These are phyloP conservation scores for Cyberlindnera euphorbiiphila DNA, from an alignment of 805 yeast genomes.

Conservation along the genomic window DNA sequence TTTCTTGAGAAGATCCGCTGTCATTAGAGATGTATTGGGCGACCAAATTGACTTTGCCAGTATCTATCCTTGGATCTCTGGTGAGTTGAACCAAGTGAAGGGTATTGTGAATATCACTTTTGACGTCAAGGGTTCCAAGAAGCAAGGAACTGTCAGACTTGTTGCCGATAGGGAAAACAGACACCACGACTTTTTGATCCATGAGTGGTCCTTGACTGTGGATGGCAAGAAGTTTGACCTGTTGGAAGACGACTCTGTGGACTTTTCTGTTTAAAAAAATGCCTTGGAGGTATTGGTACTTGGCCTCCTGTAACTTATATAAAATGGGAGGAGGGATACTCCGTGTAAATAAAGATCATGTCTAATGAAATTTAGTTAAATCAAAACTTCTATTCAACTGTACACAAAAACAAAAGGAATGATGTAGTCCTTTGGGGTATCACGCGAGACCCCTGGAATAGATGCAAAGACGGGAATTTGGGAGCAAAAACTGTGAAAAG, in stretches of 20 bases:
- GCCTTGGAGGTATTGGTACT: no score
- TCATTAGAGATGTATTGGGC: constrained; percentile 64
- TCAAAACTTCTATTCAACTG: no score
- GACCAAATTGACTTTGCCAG: constrained; percentile 69
- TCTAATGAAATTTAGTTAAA: no score
- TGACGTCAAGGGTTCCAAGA: constrained; percentile 62
- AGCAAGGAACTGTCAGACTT: constrained; percentile 53
- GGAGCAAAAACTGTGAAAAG: neutral
- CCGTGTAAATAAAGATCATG: no score
- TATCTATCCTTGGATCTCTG: constrained; percentile 85
- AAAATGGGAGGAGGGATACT: no score
- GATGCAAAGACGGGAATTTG: no score
- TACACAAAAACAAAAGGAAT: no score
- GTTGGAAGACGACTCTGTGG: constrained; percentile 42
- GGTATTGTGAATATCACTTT: constrained; percentile 77
- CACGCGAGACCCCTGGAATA: no score
- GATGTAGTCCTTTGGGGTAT: no score
- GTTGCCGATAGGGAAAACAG: constrained; percentile 67
- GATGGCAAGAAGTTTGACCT: constrained; percentile 46
- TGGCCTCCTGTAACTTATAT: no score
- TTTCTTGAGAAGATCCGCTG: constrained; percentile 70
- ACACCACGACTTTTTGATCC: constrained; percentile 52
- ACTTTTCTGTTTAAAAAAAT: constrained; percentile 23
- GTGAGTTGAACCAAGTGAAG: constrained; percentile 76
- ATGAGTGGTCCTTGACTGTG: constrained; percentile 56